Conservation (phyloP, 345 rosid genomes). For the Lepidium africanum region DNA sequence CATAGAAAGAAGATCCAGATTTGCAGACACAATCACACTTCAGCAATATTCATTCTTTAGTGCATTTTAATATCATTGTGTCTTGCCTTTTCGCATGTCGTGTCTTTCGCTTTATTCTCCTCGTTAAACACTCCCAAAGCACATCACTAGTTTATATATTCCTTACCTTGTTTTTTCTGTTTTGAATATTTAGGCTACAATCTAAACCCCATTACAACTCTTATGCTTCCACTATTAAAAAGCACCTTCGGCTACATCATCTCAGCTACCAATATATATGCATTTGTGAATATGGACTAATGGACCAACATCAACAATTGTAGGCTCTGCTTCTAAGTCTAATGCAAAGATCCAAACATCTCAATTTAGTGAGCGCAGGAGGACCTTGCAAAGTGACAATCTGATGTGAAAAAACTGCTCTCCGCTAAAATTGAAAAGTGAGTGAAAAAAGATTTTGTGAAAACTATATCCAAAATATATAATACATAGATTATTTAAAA, state of each 20-base stretch:
- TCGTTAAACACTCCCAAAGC: conserved; percentile 7
- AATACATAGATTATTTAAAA: no score
- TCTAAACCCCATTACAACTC: neutral
- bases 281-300: neutral
- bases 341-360: neutral
- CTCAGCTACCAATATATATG: neutral
- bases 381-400: neutral
- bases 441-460: no score
- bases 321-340: neutral
- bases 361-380: neutral
- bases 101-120: conserved; percentile 14
- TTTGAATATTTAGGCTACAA: neutral
- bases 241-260: neutral
- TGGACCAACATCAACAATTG: neutral
- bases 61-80: conserved; percentile 10
- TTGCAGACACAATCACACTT: neutral
- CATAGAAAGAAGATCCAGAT: neutral
- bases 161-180: neutral
- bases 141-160: neutral
- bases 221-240: neutral
- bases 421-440: no score
- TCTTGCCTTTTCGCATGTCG: conserved; percentile 6
- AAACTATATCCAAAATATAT: no score
- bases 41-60: neutral
- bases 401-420: no score